phyloP scores from a whole-genome alignment of 23 red algal genomes.

The Cyanidioschyzon merolae region DNA sequence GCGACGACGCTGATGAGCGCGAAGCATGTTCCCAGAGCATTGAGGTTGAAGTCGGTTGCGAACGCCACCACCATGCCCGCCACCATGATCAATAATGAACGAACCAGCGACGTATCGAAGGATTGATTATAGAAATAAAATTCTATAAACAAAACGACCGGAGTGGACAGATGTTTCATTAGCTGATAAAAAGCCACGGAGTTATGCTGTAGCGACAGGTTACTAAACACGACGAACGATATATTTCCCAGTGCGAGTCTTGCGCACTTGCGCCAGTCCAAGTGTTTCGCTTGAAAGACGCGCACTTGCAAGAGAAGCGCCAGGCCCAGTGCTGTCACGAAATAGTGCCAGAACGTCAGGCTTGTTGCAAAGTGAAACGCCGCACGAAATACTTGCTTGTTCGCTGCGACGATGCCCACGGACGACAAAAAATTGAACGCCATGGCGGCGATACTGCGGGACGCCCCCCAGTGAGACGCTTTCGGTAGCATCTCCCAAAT shows the following conservation, averaged over 20 bases:
- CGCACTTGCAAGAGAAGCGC: slow-evolving; percentile 37
- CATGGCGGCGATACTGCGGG: slow-evolving; percentile 19
- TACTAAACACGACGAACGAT: slow-evolving; percentile 94
- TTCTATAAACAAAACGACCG: slow-evolving; percentile 84
- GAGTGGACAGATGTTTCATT: slow-evolving; percentile 87
- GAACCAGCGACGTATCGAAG: slow-evolving; percentile 34
- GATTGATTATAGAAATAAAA: slow-evolving; percentile 47
- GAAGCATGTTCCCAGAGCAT: slow-evolving; percentile 55
- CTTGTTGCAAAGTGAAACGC: slow-evolving; percentile 73
- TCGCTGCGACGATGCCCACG: slow-evolving; percentile 79
- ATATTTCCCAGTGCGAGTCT: slow-evolving; percentile 68
- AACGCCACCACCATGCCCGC: slow-evolving; percentile 51
- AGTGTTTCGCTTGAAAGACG: slow-evolving; percentile 62
- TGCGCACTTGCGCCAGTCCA: slow-evolving; percentile 60
- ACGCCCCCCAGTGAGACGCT: not conserved
- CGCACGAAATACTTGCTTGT: slow-evolving; percentile 73
- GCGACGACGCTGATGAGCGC: slow-evolving; percentile 55
- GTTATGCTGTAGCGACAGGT: slow-evolving; percentile 89
- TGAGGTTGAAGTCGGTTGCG: slow-evolving; percentile 66
- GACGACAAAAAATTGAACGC: slow-evolving; percentile 89
- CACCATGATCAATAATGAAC: slow-evolving; percentile 55
- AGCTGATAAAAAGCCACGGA: slow-evolving; percentile 93
- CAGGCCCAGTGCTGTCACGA: slow-evolving; percentile 68
- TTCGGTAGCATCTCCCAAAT: not conserved
- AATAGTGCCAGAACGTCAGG: slow-evolving; percentile 77